Conservation (phyloP, 192 early-diverging fungal genomes). For the Podila horticola region DNA sequence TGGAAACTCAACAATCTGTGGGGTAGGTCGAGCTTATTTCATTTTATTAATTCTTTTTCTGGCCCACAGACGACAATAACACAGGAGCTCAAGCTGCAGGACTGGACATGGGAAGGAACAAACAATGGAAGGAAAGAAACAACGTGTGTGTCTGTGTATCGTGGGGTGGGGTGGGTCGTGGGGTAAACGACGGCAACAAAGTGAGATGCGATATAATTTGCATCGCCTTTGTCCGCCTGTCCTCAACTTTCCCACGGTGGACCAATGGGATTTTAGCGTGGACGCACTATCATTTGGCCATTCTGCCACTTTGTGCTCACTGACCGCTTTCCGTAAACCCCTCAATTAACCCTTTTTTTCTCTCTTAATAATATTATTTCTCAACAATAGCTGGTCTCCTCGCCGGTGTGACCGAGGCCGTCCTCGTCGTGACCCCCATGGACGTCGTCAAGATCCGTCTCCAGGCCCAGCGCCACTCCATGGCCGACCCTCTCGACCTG, state of each 20-base stretch:
- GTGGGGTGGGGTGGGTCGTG: too few species aligned
- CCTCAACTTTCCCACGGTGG: too few species aligned
- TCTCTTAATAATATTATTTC: neutral
- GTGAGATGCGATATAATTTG: too few species aligned
- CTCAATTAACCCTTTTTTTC: conserved; percentile 7
- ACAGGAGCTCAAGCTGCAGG: neutral
- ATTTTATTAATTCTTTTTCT: conserved; percentile 10
- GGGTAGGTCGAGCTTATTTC: conserved; percentile 24
- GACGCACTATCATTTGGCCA: conserved; percentile 43
- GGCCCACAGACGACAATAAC: conserved; percentile 6
- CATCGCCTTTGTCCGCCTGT: too few species aligned
- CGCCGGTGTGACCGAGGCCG: conserved; percentile 94
- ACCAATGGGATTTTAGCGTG: too few species aligned
- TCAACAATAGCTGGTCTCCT: conserved; percentile 80
- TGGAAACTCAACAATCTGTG: conserved; percentile 63
- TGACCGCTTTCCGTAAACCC: neutral
- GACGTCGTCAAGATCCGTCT: conserved; percentile 99
- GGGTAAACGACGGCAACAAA: too few species aligned
- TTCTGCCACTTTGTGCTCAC: conserved; percentile 9
- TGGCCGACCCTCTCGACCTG: conserved; percentile 94
- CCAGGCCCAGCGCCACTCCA: conserved; percentile 95
- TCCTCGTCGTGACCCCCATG: conserved; percentile 97
- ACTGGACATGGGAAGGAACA: conserved; percentile 1
- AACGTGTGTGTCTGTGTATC: neutral
- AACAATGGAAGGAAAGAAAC: neutral